phyloP scores from a whole-genome alignment of 106 monocot species.

The Dioscorea alata region DNA sequence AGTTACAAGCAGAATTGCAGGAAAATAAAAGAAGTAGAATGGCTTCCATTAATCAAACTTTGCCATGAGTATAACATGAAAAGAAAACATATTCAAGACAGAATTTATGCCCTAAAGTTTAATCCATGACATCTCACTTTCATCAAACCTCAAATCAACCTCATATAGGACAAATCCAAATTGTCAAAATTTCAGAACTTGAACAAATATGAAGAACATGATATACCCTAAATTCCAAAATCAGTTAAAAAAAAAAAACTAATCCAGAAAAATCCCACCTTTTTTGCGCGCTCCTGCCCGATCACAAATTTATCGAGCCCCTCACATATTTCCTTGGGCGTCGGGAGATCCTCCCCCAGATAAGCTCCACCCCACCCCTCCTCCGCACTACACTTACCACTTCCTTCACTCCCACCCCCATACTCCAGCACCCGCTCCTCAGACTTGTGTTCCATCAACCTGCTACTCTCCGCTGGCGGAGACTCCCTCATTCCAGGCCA shows the following conservation, averaged over 20 bases:
- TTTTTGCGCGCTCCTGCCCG: slow-evolving; percentile 90
- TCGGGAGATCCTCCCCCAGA: slow-evolving; percentile 94
- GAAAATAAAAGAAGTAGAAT: too few species aligned
- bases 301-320: slow-evolving; percentile 98
- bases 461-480: slow-evolving; percentile 34
- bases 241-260: not conserved
- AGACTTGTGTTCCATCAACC: slow-evolving; percentile 11
- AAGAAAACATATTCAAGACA: too few species aligned
- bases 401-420: slow-evolving; percentile 26
- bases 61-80: too few species aligned
- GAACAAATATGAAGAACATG: too few species aligned
- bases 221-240: too few species aligned
- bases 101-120: too few species aligned
- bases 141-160: too few species aligned
- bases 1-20: too few species aligned
- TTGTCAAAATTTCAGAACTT: too few species aligned
- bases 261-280: slow-evolving; percentile 52
- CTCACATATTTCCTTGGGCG: slow-evolving; percentile 85
- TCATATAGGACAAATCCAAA: too few species aligned
- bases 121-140: too few species aligned
- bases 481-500: slow-evolving; percentile 49
- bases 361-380: slow-evolving; percentile 84
- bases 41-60: too few species aligned
- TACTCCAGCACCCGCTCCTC: slow-evolving; percentile 49
- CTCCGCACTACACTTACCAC: slow-evolving; percentile 22